These are phyloP conservation scores for Stellera chamaejasme DNA, from an alignment of 345 rosid species.

Conservation along the genomic window DNA sequence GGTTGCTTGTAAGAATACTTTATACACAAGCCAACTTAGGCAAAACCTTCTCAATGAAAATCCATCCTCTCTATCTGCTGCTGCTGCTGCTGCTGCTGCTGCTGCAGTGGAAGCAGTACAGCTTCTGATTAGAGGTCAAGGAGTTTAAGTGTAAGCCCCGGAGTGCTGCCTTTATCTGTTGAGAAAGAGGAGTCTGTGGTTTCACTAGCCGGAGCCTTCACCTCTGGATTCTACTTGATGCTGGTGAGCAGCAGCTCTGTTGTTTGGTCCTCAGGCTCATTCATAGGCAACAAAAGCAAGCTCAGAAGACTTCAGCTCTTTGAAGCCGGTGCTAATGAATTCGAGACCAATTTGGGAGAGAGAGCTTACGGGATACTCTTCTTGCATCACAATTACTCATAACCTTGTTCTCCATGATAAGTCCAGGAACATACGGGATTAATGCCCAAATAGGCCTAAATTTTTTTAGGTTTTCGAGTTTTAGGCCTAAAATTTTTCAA, in stretches of 20 bases:
- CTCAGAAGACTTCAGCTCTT: slow-evolving; percentile 5
- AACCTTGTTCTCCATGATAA: slow-evolving; percentile 17
- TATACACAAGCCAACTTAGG: too few species aligned
- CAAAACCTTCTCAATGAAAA: too few species aligned
- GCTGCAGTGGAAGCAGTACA: too few species aligned
- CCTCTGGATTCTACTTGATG: slow-evolving; percentile 19
- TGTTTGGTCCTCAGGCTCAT: slow-evolving; percentile 19
- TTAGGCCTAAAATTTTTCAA: too few species aligned
- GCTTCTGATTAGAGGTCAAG: slow-evolving; percentile 2
- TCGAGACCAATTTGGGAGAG: slow-evolving; percentile 15
- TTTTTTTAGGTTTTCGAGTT: too few species aligned
- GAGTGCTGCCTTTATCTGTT: slow-evolving; percentile 9
- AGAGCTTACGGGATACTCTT: slow-evolving; percentile 26
- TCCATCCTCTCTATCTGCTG: too few species aligned
- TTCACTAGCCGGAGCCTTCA: slow-evolving; percentile 15
- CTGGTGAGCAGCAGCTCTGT: slow-evolving; percentile 2
- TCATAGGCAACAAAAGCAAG: background rate
- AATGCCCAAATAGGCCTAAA: too few species aligned
- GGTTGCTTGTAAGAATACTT: too few species aligned
- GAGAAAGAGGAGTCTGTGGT: slow-evolving; percentile 13
- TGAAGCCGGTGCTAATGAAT: slow-evolving; percentile 15
- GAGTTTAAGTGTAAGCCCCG: slow-evolving; percentile 9
- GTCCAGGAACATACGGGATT: slow-evolving; percentile 9
- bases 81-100: too few species aligned
- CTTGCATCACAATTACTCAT: slow-evolving; percentile 18